Base-by-base conservation (phyloP, 2,329 filamentous ascomycete genomes). In the Colletotrichum siamense region DNA sequence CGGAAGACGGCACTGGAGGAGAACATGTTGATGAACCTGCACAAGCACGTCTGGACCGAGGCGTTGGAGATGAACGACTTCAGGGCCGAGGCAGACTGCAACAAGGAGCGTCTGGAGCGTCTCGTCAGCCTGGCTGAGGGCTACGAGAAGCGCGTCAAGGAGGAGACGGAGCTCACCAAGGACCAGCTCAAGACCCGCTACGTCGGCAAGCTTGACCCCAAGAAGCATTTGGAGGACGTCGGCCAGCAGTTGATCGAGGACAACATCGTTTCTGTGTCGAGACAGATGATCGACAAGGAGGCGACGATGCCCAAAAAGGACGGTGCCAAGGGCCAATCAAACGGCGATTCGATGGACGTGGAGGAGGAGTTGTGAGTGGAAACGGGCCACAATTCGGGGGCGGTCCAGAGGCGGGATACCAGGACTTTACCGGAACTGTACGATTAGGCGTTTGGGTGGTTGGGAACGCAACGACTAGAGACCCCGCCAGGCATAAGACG, bases 251-350 rank as follows among this genome's bases (percentile, higher is more conserved):
- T 99, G 79, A 99, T 99, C 82, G 98, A 99, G 88, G 97, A 99
- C 91, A 99, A 99, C 87, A 99, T 99, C 79, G 97, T 99, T 15
- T 95, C 96, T 5, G 96, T 99, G n/a, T 98, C 96, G 79, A 91
- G 96, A 84, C 97, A 99, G 86, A 98, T 99, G 96, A 99, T 99
- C 82, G 97, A 99, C 88, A 99, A 99, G 88, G 97, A 99, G 86
- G 97, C 97, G 5, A 97, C 96, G 7, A 95, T 98, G 86, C 95
- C 96, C 24, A 93, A 92, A 84, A 93, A 94, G 86, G 90, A 94
- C 76, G 83, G 82, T 39, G 82, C 88, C 49, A 89, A 90, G 79
- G 89, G 88, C 44, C 85, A 87, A 69, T 83, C 84, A n/a, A 90
- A 90, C 73, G 91, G 87, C 18, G 90, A 93, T 65, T 83, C 88